phyloP scores from a whole-genome alignment of 257 asterid genomes.

The Fraxinus americana region DNA sequence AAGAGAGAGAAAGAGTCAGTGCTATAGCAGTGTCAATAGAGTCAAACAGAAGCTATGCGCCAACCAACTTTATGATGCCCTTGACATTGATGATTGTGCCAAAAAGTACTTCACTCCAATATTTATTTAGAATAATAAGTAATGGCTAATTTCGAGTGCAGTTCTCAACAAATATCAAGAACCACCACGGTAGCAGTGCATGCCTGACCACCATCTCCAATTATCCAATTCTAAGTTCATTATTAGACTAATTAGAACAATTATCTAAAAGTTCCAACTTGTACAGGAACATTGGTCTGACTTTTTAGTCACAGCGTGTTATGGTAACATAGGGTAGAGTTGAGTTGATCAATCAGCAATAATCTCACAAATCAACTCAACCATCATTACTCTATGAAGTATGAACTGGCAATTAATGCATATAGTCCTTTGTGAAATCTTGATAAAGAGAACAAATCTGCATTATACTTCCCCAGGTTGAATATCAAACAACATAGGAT shows the following conservation, averaged over 20 bases:
- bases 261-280: not conserved
- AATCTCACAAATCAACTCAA: not conserved
- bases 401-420: not conserved
- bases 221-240: not conserved
- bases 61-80: not conserved
- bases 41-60: not conserved
- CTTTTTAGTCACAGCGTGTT: not conserved
- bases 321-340: not conserved
- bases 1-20: conserved; percentile 20
- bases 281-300: not conserved
- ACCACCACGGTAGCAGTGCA: not conserved
- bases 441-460: not conserved
- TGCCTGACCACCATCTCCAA: not conserved
- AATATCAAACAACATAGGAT: not conserved
- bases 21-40: not conserved
- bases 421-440: not conserved
- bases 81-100: not conserved
- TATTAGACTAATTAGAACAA: not conserved
- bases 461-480: not conserved
- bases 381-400: not conserved
- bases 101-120: not conserved
- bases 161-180: not conserved
- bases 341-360: not conserved
- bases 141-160: not conserved
- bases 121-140: not conserved